Conservation (phyloP, 306 rosid genomes). For the Cucurbita moschata region DNA sequence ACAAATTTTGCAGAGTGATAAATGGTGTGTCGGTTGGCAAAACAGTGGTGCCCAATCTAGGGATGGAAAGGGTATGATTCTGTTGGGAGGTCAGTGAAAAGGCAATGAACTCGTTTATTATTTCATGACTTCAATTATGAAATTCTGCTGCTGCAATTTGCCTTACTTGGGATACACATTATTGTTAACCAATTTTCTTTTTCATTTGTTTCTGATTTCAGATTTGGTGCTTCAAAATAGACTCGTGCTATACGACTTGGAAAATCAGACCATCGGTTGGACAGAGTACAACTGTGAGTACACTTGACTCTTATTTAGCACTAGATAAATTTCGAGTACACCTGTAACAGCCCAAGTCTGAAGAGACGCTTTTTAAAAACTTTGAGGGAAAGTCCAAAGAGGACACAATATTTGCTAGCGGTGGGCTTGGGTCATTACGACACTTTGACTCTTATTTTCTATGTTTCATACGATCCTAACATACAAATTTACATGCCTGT, state of each 20-base stretch:
- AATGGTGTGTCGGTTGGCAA: conserved; percentile 16
- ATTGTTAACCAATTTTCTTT: neutral
- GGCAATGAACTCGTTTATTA: neutral
- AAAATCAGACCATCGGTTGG: conserved; percentile 14
- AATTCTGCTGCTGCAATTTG: conserved; percentile 3
- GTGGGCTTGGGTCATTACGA: no score
- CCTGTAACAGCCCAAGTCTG: no score
- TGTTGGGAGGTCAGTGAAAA: conserved; percentile 13
- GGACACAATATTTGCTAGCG: no score
- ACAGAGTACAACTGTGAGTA: conserved; percentile 11
- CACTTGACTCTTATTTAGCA: neutral
- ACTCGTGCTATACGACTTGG: conserved; percentile 10
- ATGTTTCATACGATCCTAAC: neutral
- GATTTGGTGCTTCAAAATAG: conserved; percentile 17
- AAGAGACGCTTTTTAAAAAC: no score
- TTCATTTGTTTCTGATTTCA: neutral
- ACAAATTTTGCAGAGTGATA: neutral
- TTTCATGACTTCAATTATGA: neutral
- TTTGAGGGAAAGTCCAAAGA: no score
- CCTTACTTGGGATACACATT: neutral
- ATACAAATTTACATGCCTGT: neutral
- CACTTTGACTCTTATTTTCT: neutral
- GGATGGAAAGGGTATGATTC: conserved; percentile 10
- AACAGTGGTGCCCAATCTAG: conserved; percentile 10
- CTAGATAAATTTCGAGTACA: neutral